Percentiles rank a stretch among this genome's conserved stretches.
Conservation (phyloP, 257 asterid species). For the Vinca minor region DNA sequence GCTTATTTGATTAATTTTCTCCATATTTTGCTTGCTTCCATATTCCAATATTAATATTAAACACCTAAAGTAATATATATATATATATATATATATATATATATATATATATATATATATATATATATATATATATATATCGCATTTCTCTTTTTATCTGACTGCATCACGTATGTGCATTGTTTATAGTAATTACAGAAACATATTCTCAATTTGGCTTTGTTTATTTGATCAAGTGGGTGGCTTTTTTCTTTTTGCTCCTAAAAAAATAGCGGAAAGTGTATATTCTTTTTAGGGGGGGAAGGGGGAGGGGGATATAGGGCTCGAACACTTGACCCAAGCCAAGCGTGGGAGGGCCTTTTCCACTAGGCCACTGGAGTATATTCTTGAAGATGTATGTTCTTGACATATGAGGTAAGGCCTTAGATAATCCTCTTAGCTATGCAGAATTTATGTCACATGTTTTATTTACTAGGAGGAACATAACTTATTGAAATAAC, state of each 20-base stretch:
- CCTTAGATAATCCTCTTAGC: neutral
- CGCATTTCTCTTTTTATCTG: neutral
- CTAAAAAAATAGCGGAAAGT: neutral
- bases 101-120: too few relatives aligned
- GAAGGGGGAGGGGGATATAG: too few relatives aligned
- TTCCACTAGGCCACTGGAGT: too few relatives aligned
- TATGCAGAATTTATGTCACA: neutral
- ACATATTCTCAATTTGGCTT: neutral
- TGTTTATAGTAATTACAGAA: neutral
- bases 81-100: neutral
- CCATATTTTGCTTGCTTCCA: neutral
- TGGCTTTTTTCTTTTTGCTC: neutral
- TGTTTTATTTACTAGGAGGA: too few relatives aligned
- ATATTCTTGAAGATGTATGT: constrained; percentile 6
- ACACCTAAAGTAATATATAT: neutral
- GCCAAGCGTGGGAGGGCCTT: too few relatives aligned
- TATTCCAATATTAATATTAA: neutral
- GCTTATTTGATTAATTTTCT: neutral
- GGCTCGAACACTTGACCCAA: too few relatives aligned
- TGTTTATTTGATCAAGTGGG: neutral
- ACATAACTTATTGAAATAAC: too few relatives aligned
- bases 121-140: too few relatives aligned
- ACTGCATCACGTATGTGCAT: neutral
- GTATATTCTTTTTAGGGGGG: too few relatives aligned
- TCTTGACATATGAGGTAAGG: neutral